These are phyloP conservation scores for Dorcoceras hygrometricum DNA, from an alignment of 257 asterid species.

Conservation along the genomic window DNA sequence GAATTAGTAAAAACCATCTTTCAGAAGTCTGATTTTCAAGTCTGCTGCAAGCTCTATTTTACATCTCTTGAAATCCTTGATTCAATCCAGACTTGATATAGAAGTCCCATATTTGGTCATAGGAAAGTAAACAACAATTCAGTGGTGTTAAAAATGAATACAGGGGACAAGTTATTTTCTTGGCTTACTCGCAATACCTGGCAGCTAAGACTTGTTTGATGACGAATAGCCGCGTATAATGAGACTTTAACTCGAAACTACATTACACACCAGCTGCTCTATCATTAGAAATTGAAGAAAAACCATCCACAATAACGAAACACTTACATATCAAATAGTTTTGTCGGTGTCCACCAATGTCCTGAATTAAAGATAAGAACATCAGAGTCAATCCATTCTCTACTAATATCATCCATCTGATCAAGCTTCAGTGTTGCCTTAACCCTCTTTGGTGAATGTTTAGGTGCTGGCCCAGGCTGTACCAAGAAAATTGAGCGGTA, in stretches of 20 bases:
- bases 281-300: neutral
- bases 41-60: neutral
- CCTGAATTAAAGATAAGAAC: conserved; percentile 81
- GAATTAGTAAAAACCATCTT: neutral
- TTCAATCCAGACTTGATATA: neutral
- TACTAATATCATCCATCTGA: conserved; percentile 62
- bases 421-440: conserved; percentile 60
- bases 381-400: conserved; percentile 84
- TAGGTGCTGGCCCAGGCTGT: conserved; percentile 64
- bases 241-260: neutral
- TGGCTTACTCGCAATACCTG: too few relatives aligned
- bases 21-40: conserved; percentile 8
- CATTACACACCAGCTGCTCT: conserved; percentile 6
- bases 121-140: neutral
- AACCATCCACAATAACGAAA: too few relatives aligned
- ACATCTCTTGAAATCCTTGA: neutral
- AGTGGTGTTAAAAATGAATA: too few relatives aligned
- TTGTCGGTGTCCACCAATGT: conserved; percentile 89
- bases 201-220: too few relatives aligned
- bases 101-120: neutral
- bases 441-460: conserved; percentile 80
- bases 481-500: conserved; percentile 85
- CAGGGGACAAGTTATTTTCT: too few relatives aligned
- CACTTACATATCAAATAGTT: conserved; percentile 81
- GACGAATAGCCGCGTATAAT: too few relatives aligned